phyloP scores from a whole-genome alignment of 108 stramenopile genomes.

The Aurantiochytrium sp. region DNA sequence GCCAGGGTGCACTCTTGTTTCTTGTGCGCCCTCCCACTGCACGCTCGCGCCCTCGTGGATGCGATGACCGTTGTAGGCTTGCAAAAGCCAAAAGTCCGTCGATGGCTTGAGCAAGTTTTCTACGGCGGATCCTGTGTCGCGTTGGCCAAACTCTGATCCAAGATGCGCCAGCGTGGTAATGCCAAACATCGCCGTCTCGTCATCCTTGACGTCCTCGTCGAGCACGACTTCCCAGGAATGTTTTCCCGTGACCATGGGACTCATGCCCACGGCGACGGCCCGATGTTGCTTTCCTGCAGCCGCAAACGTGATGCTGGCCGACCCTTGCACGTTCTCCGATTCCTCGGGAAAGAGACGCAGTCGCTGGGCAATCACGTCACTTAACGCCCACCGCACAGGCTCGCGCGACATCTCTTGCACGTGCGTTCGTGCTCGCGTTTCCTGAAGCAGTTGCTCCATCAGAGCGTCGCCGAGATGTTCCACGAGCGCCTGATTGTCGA shows the following conservation, averaged over 20 bases:
- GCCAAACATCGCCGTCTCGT: not conserved
- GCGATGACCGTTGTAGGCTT: not conserved
- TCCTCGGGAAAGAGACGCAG: not conserved
- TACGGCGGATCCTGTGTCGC: not conserved
- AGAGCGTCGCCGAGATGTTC: not conserved
- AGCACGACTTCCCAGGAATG: not conserved
- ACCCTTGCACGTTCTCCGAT: not conserved
- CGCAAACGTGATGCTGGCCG: not conserved
- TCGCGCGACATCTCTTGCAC: not conserved
- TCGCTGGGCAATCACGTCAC: not conserved
- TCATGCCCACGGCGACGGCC: not conserved
- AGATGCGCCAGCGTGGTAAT: not conserved
- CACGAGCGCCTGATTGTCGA: not conserved
- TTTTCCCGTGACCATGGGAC: not conserved
- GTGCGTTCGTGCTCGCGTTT: not conserved
- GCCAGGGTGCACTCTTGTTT: not conserved
- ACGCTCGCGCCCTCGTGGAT: not conserved
- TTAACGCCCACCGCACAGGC: constrained; percentile 4
- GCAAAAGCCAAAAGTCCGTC: not conserved
- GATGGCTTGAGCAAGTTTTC: constrained; percentile 12
- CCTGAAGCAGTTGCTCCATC: not conserved
- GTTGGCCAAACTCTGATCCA: not conserved
- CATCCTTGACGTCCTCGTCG: not conserved
- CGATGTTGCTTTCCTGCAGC: not conserved
- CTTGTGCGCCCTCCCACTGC: not conserved